Base-by-base conservation (phyloP, 768 basidiomycete species). In the Cystobasidiopsis lactophilus region DNA sequence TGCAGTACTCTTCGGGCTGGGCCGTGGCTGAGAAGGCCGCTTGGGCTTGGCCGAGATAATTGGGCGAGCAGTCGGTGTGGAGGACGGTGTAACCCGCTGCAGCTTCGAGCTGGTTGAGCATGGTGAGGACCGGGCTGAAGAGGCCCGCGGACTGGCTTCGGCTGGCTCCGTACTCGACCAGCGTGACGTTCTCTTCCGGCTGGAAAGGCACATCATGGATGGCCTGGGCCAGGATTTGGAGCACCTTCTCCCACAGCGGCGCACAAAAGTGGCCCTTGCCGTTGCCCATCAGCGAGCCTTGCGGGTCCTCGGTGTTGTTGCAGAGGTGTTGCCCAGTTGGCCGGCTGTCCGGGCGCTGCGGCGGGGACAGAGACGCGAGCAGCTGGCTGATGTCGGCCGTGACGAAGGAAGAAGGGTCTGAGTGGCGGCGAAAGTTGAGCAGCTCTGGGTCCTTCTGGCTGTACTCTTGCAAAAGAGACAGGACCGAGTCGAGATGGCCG, bases 91-190 rank as follows among this genome's bases (percentile, higher is more conserved):
- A 62, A n/a, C 29, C 45, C 14, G 45, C 29, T 5, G 14, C 14
- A 7, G 16, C 39, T 5, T 58, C 47, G 13, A 55, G 52, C 5
- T 3, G 1, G 13, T 51, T 51, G 39, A 62, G 52, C 5, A 51
- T 26, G 13, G 50, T 24, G 41, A 60, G 31, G 33, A 58, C 49
- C 23, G 53, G 45, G n/a, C 52, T 21, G 9, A 58, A 44, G 37
- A 58, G 57, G 2, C 40, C 31, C 0, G 52, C 33, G 24, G 58
- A 53, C 19, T 53, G 52, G 29, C 33, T 16, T 19, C 37, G 3
- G 23, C 24, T 4, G 35, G 57, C 55, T 2, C 61, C 59, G 21
- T 59, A 62, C 55, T 62, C 61, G 52, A 59, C 61, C 21, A 60
- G 27, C 5, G 47, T 23, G 11, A 60, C 38, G 18, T 24, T 14